Evolutionary conservation across 2,329 filamentous ascomycete genomes (phyloP), one percentile per base, ranked within the genome.

Genomic region (Penicillium polonicum): DNA sequence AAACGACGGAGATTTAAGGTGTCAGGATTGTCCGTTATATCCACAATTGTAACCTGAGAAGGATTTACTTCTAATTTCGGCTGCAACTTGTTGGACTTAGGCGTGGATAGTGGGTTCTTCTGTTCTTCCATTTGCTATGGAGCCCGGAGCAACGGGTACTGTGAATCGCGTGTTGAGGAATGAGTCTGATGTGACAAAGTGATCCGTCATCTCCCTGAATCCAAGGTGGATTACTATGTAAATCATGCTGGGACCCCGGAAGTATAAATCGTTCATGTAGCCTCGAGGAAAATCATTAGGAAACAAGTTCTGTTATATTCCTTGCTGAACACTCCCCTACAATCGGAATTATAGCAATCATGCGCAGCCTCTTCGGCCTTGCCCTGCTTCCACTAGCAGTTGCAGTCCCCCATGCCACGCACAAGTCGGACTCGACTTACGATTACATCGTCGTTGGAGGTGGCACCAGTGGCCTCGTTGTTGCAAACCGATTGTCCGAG

Each of bases 361-460:
- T 65, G 62, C 61, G 57, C 50, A 59, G 46, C 25, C 42, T 65
- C 36, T 41, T 48, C 17, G 29, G 57, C 21, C 57, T 65, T n/a
- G 59, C 52, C 19, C 48, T 65, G 31, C 57, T 65, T 42, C 59
- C 60, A 43, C 29, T 65, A 29, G 57, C 57, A 52, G 49, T 35
- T 15, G 61, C 61, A n/a, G 51, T 60, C 17, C 58, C 60, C 5
- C 48, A 62, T 33, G n/a, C 23, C 9, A 39, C 60, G 6, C 55
- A 35, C 8, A 17, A 35, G 33, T 45, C 60, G 3, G 48, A 55
- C n/a, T 29, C 46, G 4, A 59, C 31, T 29, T 69, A 66, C 38
- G 72, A 74, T 54, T 73, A 72, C 38, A 63, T 74, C 17, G 56
- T 76, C 8, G 63, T 75, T 19, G 73, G 73, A 25, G 71, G 72